Conservation (phyloP, 2,329 filamentous ascomycete genomes). For the Beauveria australis region DNA sequence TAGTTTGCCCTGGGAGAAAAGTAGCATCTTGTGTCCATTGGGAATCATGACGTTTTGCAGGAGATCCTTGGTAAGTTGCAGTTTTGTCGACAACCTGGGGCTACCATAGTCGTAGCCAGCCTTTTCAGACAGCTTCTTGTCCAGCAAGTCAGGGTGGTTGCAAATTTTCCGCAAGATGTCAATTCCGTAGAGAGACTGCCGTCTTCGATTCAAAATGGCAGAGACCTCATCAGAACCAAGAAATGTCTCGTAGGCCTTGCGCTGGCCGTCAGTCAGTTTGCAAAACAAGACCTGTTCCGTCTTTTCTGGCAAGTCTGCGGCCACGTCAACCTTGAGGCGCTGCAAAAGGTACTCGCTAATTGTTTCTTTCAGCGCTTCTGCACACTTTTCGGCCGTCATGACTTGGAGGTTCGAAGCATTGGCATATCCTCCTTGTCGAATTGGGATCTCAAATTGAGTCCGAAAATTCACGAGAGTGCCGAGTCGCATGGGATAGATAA, state of each 20-base stretch:
- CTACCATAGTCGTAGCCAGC: conserved; percentile 69
- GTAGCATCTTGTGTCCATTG: conserved; percentile 81
- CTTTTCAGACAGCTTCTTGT: conserved; percentile 49
- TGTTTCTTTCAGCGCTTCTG: conserved; percentile 85
- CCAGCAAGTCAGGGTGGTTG: conserved; percentile 86
- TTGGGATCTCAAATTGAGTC: conserved; percentile 87
- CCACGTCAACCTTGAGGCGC: conserved; percentile 87
- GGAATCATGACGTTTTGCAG: conserved; percentile 77
- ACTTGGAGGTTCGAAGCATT: conserved; percentile 92
- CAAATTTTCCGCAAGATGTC: conserved; percentile 92
- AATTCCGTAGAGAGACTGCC: conserved; percentile 80
- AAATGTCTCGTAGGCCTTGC: conserved; percentile 73
- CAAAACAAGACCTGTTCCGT: conserved; percentile 95
- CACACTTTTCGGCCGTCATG: conserved; percentile 88
- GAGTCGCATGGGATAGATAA: conserved; percentile 91
- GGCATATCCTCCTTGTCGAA: conserved; percentile 86
- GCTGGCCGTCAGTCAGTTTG: conserved; percentile 71
- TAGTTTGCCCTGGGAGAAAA: conserved; percentile 88
- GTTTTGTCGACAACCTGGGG: conserved; percentile 78
- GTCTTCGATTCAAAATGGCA: conserved; percentile 66
- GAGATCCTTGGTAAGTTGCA: conserved; percentile 86
- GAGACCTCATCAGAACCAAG: conserved; percentile 75
- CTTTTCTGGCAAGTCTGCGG: conserved; percentile 88
- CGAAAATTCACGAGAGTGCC: conserved; percentile 88
- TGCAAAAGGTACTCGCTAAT: conserved; percentile 92